phyloP scores from a whole-genome alignment of 2,329 filamentous ascomycete genomes.

The Fusarium torulosum region DNA sequence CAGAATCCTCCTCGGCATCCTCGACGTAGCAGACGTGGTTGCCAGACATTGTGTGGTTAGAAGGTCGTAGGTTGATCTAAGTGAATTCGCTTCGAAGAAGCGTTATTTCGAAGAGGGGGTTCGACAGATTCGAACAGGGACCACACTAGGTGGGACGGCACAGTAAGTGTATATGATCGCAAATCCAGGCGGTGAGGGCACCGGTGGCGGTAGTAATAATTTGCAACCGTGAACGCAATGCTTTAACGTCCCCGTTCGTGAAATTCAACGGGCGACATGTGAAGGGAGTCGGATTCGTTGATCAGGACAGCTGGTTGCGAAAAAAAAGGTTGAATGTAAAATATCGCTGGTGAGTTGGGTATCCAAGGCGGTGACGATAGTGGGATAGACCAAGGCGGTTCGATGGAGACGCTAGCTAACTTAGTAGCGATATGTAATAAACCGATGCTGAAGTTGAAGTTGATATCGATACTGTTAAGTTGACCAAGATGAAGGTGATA shows the following conservation, averaged over 20 bases:
- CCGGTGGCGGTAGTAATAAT: slow-evolving; percentile 26
- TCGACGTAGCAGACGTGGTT: slow-evolving; percentile 61
- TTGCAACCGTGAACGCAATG: slow-evolving; percentile 42
- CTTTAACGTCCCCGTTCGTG: slow-evolving; percentile 45
- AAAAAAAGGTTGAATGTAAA: slow-evolving; percentile 33
- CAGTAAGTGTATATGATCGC: slow-evolving; percentile 42
- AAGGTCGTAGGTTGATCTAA: slow-evolving; percentile 36
- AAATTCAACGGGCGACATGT: slow-evolving; percentile 43
- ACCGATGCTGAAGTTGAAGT: slow-evolving; percentile 8
- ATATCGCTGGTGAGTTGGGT: slow-evolving; percentile 36
- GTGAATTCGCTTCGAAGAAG: slow-evolving; percentile 41
- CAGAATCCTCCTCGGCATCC: slow-evolving; percentile 66
- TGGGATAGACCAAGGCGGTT: slow-evolving; percentile 45
- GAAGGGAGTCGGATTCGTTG: slow-evolving; percentile 27
- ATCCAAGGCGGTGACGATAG: slow-evolving; percentile 45
- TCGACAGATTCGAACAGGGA: slow-evolving; percentile 45
- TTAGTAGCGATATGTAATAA: slow-evolving; percentile 27
- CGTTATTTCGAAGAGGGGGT: slow-evolving; percentile 38
- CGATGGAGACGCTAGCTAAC: slow-evolving; percentile 40
- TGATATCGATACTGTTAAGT: slow-evolving; percentile 12
- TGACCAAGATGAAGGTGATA: slow-evolving; percentile 10
- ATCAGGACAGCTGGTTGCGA: slow-evolving; percentile 24
- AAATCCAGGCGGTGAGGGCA: slow-evolving; percentile 40
- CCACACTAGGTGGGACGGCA: slow-evolving; percentile 49
- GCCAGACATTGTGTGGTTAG: slow-evolving; percentile 57